These are phyloP conservation scores for Mortierella polycephala DNA, from an alignment of 371 early-diverging fungal genomes.

Conservation along the genomic window DNA sequence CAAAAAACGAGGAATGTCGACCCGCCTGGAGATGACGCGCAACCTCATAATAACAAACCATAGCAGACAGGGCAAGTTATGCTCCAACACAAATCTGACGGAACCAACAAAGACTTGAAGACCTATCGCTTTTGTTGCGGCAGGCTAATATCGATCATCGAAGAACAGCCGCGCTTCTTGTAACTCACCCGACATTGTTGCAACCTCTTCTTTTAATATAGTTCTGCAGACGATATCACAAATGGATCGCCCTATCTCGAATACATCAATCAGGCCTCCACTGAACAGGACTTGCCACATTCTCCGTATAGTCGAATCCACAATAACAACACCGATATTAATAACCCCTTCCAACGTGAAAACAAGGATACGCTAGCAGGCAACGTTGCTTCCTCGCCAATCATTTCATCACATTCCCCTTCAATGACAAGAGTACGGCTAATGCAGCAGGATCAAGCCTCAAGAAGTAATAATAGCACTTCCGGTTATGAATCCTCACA, in stretches of 20 bases:
- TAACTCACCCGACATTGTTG: neutral
- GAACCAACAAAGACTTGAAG: no score
- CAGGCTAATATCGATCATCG: no score
- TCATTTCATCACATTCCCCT: constrained; percentile 8
- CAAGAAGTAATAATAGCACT: neutral
- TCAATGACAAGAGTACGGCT: constrained; percentile 3
- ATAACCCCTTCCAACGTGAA: constrained; percentile 14
- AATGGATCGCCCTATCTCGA: constrained; percentile 66
- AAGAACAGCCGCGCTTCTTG: no score
- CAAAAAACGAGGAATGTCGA: no score
- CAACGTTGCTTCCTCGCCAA: constrained; percentile 14
- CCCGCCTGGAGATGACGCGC: no score
- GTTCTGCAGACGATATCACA: constrained; percentile 10
- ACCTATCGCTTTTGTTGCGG: no score
- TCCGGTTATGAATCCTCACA: constrained; percentile 1
- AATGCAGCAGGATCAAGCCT: neutral
- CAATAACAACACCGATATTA: constrained; percentile 2
- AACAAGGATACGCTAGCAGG: constrained; percentile 24
- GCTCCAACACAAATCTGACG: no score
- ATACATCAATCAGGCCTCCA: constrained; percentile 87
- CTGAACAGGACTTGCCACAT: constrained; percentile 75
- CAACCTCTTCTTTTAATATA: neutral
- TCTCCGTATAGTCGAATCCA: constrained; percentile 6
- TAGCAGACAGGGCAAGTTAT: no score
- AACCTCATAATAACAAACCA: no score